phyloP scores from a whole-genome alignment of 148 eudicot species.

The Vaccinium darrowii region DNA sequence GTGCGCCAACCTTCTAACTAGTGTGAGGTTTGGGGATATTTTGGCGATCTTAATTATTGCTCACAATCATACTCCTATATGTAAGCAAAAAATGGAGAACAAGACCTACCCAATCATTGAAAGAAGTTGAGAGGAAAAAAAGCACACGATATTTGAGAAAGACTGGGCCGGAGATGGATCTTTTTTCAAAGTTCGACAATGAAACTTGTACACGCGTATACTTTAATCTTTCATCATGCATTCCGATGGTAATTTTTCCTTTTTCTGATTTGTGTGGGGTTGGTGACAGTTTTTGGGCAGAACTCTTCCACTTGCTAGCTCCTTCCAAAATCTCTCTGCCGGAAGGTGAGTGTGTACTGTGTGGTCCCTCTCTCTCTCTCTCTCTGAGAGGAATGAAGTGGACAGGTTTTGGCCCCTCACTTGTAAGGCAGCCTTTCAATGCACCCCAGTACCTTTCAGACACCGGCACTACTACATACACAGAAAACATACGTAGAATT shows the following conservation, averaged over 20 bases:
- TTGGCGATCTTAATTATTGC: background rate
- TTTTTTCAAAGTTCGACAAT: background rate
- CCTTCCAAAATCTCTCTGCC: constrained; percentile 9
- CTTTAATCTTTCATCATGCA: background rate
- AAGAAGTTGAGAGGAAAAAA: background rate
- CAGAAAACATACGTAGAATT: too few species aligned
- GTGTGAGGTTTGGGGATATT: too few species aligned
- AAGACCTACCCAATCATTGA: background rate
- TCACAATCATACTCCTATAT: too few species aligned
- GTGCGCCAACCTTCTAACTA: too few species aligned
- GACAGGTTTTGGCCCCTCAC: background rate
- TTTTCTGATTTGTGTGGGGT: background rate
- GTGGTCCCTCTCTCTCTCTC: constrained; percentile 7
- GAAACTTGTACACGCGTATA: background rate
- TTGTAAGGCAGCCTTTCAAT: constrained; percentile 5
- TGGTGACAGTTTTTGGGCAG: background rate
- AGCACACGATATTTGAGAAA: background rate
- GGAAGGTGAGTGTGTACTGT: background rate
- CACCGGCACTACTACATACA: too few species aligned
- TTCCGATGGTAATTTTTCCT: background rate
- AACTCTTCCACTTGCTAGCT: background rate
- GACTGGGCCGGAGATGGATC: too few species aligned
- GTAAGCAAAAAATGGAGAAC: background rate
- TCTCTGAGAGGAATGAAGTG: background rate
- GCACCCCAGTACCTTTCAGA: background rate